Evolutionary conservation across 768 basidiomycete species (phyloP).

Genomic region (Termitomyces sp.): DNA sequence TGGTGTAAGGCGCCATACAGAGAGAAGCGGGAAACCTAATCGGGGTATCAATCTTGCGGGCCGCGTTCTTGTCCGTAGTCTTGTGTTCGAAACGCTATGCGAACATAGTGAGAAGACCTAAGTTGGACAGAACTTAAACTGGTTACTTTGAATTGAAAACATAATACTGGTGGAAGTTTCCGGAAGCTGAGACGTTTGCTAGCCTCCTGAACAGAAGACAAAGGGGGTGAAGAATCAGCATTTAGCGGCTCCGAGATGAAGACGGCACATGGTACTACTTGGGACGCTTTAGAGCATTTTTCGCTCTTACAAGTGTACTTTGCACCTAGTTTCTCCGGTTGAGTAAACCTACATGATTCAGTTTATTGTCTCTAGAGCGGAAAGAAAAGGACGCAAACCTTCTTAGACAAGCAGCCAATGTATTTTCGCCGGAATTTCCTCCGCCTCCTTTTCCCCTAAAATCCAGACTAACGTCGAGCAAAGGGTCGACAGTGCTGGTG

Average conservation of each 20-base stretch:
- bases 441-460: conserved; percentile 55
- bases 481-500: conserved; percentile 81
- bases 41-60: conserved; percentile 81
- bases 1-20: conserved; percentile 88
- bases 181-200: conserved; percentile 84
- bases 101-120: conserved; percentile 2
- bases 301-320: conserved; percentile 70
- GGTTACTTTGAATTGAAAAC: conserved; percentile 90
- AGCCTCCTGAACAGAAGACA: conserved; percentile 48
- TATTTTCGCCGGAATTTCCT: conserved; percentile 46
- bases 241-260: background rate
- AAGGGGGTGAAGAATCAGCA: background rate
- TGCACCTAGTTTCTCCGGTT: conserved; percentile 75
- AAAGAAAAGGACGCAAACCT: conserved; percentile 40
- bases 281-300: conserved; percentile 72
- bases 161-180: conserved; percentile 84
- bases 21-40: conserved; percentile 81
- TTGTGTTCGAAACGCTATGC: conserved; percentile 89
- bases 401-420: conserved; percentile 71
- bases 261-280: conserved; percentile 45
- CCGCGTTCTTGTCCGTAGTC: conserved; percentile 62
- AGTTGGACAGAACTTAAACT: background rate
- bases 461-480: conserved; percentile 89
- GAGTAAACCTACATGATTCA: conserved; percentile 61
- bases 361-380: background rate